Evolutionary conservation across 2,329 filamentous ascomycete genomes (phyloP).

Genomic region (Aspergillus sp.): DNA sequence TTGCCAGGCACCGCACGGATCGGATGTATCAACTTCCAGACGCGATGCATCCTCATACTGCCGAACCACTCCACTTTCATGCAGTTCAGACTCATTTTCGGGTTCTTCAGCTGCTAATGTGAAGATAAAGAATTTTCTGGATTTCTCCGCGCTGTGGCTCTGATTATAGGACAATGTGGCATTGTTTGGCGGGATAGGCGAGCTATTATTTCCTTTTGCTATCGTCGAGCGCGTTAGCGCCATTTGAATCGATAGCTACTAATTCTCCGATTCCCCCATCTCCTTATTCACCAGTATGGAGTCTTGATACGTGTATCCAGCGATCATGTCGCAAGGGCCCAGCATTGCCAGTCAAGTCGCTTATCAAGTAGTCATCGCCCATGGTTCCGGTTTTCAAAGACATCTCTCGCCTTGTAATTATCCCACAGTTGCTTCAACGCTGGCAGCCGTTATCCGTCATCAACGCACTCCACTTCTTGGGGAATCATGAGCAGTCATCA

Average conservation of each 20-base stretch:
- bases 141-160: too few relatives aligned
- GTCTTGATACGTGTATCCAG: too few relatives aligned
- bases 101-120: not conserved
- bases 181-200: not conserved
- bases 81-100: not conserved
- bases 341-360: too few relatives aligned
- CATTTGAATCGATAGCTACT: not conserved
- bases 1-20: not conserved
- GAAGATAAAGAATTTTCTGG: too few relatives aligned
- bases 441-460: not conserved
- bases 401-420: too few relatives aligned
- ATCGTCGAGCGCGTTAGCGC: not conserved
- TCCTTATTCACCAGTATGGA: too few relatives aligned
- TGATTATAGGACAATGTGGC: not conserved
- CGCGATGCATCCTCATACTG: not conserved
- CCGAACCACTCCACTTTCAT: not conserved
- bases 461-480: not conserved
- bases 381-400: too few relatives aligned
- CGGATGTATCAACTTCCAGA: not conserved
- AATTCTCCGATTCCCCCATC: too few relatives aligned
- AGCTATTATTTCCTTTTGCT: not conserved
- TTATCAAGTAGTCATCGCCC: too few relatives aligned
- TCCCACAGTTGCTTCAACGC: not conserved
- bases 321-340: too few relatives aligned
- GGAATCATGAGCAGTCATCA: not conserved